phyloP scores from a whole-genome alignment of 1,284 basidiomycete species.

The Rhodotorula sp. region DNA sequence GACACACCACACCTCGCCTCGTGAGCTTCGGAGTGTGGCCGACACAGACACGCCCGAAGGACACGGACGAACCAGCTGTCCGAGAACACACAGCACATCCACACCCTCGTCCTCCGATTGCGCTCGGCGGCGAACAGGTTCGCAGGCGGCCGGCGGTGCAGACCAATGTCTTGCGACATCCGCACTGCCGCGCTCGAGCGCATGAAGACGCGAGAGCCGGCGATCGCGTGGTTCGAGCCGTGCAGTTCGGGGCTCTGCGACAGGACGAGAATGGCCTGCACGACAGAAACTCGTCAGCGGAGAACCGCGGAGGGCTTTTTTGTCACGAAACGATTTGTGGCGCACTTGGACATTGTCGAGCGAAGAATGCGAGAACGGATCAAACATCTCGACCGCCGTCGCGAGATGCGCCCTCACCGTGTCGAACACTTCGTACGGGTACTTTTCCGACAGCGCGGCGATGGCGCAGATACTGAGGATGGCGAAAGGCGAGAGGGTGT shows the following conservation, averaged over 20 bases:
- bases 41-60: no score
- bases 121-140: neutral
- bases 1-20: no score
- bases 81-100: conserved; percentile 1
- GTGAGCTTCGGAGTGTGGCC: no score
- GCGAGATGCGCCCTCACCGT: neutral
- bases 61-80: neutral
- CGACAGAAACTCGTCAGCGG: no score
- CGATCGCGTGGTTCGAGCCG: neutral
- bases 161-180: neutral
- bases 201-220: conserved; percentile 2
- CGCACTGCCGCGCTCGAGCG: neutral
- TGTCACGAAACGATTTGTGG: no score
- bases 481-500: neutral
- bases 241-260: neutral
- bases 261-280: neutral
- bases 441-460: neutral
- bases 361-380: neutral
- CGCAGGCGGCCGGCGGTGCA: neutral
- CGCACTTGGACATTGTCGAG: neutral
- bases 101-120: neutral
- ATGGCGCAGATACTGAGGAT: neutral
- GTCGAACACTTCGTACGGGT: neutral
- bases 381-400: conserved; percentile 4
- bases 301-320: no score